A percentile compares a stretch with the other conserved stretches of the same genome.
These are phyloP conservation scores for Neofusicoccum kwambonambiense DNA, from an alignment of 2,329 filamentous ascomycete genomes.

Conservation along the genomic window DNA sequence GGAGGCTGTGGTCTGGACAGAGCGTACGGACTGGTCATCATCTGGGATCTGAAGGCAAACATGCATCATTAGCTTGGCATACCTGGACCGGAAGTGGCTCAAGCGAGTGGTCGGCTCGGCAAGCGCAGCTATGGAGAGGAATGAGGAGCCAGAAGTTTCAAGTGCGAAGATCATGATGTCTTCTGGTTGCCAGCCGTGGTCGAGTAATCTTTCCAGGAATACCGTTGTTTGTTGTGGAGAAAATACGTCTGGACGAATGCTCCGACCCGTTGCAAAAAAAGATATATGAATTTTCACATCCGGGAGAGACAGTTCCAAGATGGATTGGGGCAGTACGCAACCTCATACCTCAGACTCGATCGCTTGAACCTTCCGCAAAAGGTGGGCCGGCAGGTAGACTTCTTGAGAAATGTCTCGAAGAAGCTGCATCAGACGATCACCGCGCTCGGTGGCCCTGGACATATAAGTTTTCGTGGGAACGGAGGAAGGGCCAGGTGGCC, in stretches of 20 bases:
- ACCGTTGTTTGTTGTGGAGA: too few species aligned
- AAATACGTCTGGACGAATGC: too few species aligned
- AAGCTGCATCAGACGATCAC: constrained; percentile 31
- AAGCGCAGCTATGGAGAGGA: not conserved
- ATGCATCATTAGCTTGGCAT: not conserved
- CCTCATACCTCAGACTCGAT: constrained; percentile 10
- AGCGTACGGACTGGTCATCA: constrained; percentile 2
- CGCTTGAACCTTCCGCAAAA: not conserved
- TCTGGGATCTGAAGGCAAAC: not conserved
- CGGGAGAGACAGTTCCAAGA: too few species aligned
- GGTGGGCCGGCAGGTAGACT: constrained; percentile 20
- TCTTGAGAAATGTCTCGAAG: constrained; percentile 24
- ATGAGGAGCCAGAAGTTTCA: not conserved
- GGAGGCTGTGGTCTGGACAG: not conserved
- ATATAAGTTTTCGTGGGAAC: constrained; percentile 16
- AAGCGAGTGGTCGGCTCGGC: not conserved
- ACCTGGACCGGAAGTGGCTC: too few species aligned
- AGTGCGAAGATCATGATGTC: too few species aligned
- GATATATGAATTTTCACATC: too few species aligned
- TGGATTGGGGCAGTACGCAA: not conserved
- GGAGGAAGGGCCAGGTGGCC: not conserved
- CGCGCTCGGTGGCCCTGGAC: constrained; percentile 26
- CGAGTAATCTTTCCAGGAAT: too few species aligned
- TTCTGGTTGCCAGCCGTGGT: too few species aligned
- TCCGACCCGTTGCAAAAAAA: too few species aligned